Evolutionary conservation across 345 rosid species (phyloP).

Genomic region (Acer yangbiense): DNA sequence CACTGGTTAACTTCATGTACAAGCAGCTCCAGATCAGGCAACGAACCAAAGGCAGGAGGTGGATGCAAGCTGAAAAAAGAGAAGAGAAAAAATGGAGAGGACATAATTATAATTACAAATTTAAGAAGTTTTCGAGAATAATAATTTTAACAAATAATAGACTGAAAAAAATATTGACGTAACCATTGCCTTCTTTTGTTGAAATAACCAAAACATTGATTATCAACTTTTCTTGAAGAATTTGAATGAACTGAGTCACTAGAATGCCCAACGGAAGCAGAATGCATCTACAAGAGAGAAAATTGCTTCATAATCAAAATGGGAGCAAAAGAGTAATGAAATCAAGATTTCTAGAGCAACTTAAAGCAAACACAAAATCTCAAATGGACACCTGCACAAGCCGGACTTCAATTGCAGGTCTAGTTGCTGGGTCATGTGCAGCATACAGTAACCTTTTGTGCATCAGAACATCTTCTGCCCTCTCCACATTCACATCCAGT

Average conservation of each 20-base stretch:
- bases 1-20: slow-evolving; percentile 24
- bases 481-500: slow-evolving; percentile 63
- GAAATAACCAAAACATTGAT: slow-evolving; percentile 24
- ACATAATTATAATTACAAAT: not conserved
- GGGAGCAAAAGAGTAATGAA: not conserved
- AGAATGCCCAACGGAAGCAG: slow-evolving; percentile 26
- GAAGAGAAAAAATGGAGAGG: slow-evolving; percentile 7
- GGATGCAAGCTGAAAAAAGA: slow-evolving; percentile 44
- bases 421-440: slow-evolving; percentile 50
- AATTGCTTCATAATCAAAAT: slow-evolving; percentile 3
- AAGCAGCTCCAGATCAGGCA: slow-evolving; percentile 36
- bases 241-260: slow-evolving; percentile 27
- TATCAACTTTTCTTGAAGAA: slow-evolving; percentile 29
- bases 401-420: slow-evolving; percentile 69
- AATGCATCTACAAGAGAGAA: slow-evolving; percentile 44
- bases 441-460: slow-evolving; percentile 56
- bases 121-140: slow-evolving; percentile 3
- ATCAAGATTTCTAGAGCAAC: not conserved
- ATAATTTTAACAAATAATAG: not conserved
- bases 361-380: slow-evolving; percentile 9
- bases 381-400: slow-evolving; percentile 46
- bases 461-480: slow-evolving; percentile 64
- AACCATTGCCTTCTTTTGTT: slow-evolving; percentile 49
- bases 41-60: slow-evolving; percentile 53
- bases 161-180: slow-evolving; percentile 12